A percentile compares a stretch with the other conserved stretches of the same genome.
These are phyloP conservation scores for Chloris gayana DNA, from an alignment of 176 grass and related monocot species.

Conservation along the genomic window DNA sequence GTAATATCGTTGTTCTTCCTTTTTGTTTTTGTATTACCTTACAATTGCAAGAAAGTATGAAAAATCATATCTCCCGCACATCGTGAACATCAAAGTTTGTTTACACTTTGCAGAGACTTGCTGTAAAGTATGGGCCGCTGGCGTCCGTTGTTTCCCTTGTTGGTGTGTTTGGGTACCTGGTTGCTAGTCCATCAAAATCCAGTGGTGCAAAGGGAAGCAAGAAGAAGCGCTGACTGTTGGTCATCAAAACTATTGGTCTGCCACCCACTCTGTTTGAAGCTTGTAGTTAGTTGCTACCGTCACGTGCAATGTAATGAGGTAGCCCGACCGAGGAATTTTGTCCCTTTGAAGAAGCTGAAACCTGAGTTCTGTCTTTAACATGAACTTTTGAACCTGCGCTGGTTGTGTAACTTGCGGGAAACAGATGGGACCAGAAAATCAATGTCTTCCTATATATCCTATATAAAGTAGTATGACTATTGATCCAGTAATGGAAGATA, in stretches of 20 bases:
- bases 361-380: background rate
- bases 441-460: too few species aligned
- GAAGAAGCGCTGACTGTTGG: too few species aligned
- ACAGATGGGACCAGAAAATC: too few species aligned
- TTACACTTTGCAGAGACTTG: constrained; percentile 48
- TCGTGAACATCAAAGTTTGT: too few species aligned
- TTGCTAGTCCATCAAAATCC: constrained; percentile 63
- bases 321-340: constrained; percentile 18
- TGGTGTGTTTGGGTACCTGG: constrained; percentile 52
- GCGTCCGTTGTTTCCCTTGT: constrained; percentile 63
- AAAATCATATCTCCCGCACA: too few species aligned
- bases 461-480: too few species aligned
- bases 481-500: too few species aligned
- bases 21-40: background rate
- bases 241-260: too few species aligned
- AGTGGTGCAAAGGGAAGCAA: constrained; percentile 25
- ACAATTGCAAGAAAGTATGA: background rate
- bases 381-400: background rate
- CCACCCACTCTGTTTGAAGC: too few species aligned
- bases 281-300: too few species aligned
- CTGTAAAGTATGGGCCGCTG: constrained; percentile 56
- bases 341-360: background rate
- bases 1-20: constrained; percentile 33
- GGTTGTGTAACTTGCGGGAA: too few species aligned
- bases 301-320: background rate